Base-by-base conservation (phyloP, 345 rosid genomes). In the Hibiscus syriacus region DNA sequence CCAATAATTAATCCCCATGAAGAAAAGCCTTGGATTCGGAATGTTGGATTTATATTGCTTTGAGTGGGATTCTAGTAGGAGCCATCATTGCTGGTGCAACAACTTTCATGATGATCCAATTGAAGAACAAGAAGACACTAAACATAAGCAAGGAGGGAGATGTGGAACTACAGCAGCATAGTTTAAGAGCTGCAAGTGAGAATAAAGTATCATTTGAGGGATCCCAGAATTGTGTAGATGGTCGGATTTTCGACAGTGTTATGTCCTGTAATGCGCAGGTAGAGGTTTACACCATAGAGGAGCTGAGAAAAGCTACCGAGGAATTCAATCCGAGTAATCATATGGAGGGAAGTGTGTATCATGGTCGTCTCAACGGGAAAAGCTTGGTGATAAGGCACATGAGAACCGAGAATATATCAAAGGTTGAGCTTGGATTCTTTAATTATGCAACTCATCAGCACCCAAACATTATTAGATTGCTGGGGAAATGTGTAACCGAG, bases 121-220 rank as follows among this genome's bases (percentile, higher is more conserved):
- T 83, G 76, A 87, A 81, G 84, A 90, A 74, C 79, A 87, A 77
- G 77, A 87, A 77, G 81, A 82, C 78, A 70, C 75, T 71, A 72
- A 69, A 50, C 23, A 70, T 72, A 16, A 59, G 16, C 27, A 66
- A 80, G 64, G 75, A 71, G 0, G 70, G 70, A 27, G 84, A 88
- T 70, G 46, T 79, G 72, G 97, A 92, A 83, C 78, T 87, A 25
- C 85, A 87, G 66, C 93, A 88, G 80, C 93, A 85, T 34, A 84
- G 83, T 59, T 79, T 84, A 64, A 92, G 96, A 70, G 83, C 97
- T 39, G 80, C 88, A 1, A 88, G 93, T 39, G 89, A 90, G 70
- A 92, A 92, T 82, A 90, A 90, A 77, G 83, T 88, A 23, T 90
- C 97, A 0, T 90, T 90, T 14, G 97, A 86, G 30, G 94, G 91